Base-by-base conservation (phyloP, 371 early-diverging fungal species). In the Syncephalastrum monosporum region DNA sequence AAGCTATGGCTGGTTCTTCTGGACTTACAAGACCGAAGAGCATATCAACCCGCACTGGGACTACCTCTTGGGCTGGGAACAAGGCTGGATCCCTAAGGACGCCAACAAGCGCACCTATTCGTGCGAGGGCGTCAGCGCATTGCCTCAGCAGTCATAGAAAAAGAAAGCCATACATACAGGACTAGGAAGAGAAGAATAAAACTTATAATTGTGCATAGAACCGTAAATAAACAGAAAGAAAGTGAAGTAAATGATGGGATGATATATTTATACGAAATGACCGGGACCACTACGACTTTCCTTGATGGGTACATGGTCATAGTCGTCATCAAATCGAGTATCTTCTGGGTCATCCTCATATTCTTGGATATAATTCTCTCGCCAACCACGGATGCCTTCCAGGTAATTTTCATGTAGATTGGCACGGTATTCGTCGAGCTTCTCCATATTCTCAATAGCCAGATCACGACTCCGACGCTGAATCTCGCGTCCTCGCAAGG, bases 21-120 rank as follows among this genome's bases (percentile, higher is more conserved):
- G 91, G 91, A 89, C 88, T 60, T 90, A 88, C 52, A 91, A 90
- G 66, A 83, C 91, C 0, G 88, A 91, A 59, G 60, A 77, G 15
- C 78, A 77, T 42, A 47, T 67, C 27, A 82, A 87, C 45, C 85
- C 86, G 8, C 79, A 87, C 24, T 91, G 90, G 91, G 82, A 88
- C 53, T 91, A 85, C 57, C 72, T 86, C 7, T 69, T 83, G 50
- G 75, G 72, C 51, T 71, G 69, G 69, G 73, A 77, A 43, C 75
- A 77, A 58, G 75, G 75, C 13, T 77, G 67, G 72, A 62, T 72
- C 16, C 78, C 78, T 14, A 56, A 60, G n/a, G 68, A 77, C 56
- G 73, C 69, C 8, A 72, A 72, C 55, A 42, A 53, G 5, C 64
- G 77, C 15, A 46, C 49, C 21, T 59, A 44, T 38, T 45, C 61